Base-by-base conservation (phyloP, 768 basidiomycete genomes). In the Nidula microcarpa region DNA sequence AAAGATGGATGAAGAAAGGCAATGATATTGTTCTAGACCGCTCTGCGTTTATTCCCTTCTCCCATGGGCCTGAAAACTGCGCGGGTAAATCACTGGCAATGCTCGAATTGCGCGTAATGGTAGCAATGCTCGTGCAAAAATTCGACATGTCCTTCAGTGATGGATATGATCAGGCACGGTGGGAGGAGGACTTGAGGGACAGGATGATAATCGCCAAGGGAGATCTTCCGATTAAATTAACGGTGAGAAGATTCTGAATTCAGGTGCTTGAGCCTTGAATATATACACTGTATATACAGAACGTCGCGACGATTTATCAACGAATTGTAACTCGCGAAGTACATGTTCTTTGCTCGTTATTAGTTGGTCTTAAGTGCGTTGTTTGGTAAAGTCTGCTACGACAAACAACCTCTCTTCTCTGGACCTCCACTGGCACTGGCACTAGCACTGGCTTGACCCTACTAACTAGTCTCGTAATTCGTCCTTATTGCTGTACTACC, bases 141-240 rank as follows among this genome's bases (percentile, higher is more conserved):
- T 55, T 57, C 13, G 56, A 60, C 18, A 45, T 60, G 17, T 41
- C 44, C 6, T 55, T 60, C 18, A 33, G 51, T 33, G 56, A 57
- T 10, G 53, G 30, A 4, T 60, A 53, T 43, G 54, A 60, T 33
- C 36, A 53, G 1, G 46, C 10, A 16, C 44, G 33, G 30, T 57
- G 56, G 59, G 52, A 55, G 35, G 37, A 47, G 7, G 18, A 41
- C 13, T 36, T 60, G 36, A 51, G 32, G 33, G 59, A 60, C 53
- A 53, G 45, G 33, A 49, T 57, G 18, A 44, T 55, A 7, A 16
- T 60, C 46, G 50, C 43, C 30, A 57, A 53, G 32, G 56, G 49
- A 35, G 47, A 54, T 4, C 37, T 55, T 5, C 53, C 53, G 11
- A 18, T 54, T 16, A 13, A 17, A 33, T 43, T 54, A 13, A 33